phyloP scores from a whole-genome alignment of 2,329 filamentous ascomycete species.

The Ampelomyces quisqualis region DNA sequence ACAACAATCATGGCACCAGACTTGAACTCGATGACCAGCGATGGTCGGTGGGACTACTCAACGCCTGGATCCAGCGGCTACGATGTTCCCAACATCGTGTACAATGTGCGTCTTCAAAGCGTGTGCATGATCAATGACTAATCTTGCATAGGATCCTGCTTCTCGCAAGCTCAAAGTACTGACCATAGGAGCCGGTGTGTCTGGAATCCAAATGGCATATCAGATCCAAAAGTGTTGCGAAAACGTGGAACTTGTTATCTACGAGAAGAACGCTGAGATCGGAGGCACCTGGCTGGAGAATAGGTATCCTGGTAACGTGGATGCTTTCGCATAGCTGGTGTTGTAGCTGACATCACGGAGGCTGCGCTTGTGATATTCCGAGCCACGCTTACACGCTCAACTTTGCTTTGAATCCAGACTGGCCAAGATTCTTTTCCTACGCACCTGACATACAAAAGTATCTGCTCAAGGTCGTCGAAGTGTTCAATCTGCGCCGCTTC shows the following conservation, averaged over 20 bases:
- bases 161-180: constrained; percentile 47
- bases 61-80: constrained; percentile 48
- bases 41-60: constrained; percentile 47
- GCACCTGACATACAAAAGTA: constrained; percentile 53
- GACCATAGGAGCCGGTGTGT: constrained; percentile 52
- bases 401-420: constrained; percentile 51
- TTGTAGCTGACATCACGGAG: constrained; percentile 8
- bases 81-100: constrained; percentile 43
- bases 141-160: constrained; percentile 13
- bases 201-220: constrained; percentile 52
- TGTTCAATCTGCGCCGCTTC: constrained; percentile 53
- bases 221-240: constrained; percentile 47
- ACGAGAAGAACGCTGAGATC: constrained; percentile 51
- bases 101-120: constrained; percentile 25
- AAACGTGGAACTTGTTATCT: constrained; percentile 52
- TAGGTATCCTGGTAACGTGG: constrained; percentile 38
- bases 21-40: constrained; percentile 41
- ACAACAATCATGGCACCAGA: constrained; percentile 44
- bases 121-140: neutral
- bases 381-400: constrained; percentile 50
- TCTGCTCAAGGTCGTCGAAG: constrained; percentile 51
- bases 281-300: constrained; percentile 53
- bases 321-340: neutral
- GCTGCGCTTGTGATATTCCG: constrained; percentile 51
- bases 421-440: constrained; percentile 51